Evolutionary conservation across 805 yeast species (phyloP).

Genomic region (Wickerhamomyces tratensis): DNA sequence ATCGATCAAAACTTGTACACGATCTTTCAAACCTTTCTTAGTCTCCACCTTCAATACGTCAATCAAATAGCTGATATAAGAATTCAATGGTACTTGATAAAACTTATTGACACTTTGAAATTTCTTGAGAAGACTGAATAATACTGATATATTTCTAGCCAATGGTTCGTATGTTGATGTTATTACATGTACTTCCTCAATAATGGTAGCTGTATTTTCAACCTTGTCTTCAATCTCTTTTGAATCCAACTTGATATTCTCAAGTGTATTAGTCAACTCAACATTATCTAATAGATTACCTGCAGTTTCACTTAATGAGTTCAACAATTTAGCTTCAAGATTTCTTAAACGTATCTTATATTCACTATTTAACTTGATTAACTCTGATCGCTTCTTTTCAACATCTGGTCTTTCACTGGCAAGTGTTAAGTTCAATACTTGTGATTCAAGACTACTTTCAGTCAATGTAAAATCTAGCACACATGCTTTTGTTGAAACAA

Average conservation of each 20-base stretch:
- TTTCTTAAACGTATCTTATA: constrained; percentile 42
- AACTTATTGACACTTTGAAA: constrained; percentile 34
- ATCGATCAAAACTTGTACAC: constrained; percentile 18
- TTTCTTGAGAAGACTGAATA: constrained; percentile 38
- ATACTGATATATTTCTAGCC: constrained; percentile 42
- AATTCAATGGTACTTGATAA: constrained; percentile 50
- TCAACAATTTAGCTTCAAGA: constrained; percentile 52
- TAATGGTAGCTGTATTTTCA: constrained; percentile 41
- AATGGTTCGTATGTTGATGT: constrained; percentile 39
- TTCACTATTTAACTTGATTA: constrained; percentile 47
- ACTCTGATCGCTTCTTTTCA: constrained; percentile 43
- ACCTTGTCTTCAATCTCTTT: constrained; percentile 41
- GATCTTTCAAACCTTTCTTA: too few species aligned
- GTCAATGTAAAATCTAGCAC: constrained; percentile 70
- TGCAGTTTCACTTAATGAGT: constrained; percentile 42
- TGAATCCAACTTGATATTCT: constrained; percentile 56
- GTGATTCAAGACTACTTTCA: constrained; percentile 50
- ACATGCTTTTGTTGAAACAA: constrained; percentile 52
- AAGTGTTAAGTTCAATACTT: constrained; percentile 49
- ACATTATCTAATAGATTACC: constrained; percentile 66
- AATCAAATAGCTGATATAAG: constrained; percentile 26
- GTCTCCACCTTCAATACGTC: constrained; percentile 13
- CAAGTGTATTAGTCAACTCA: constrained; percentile 47
- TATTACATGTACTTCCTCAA: constrained; percentile 41
- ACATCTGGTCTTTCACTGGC: constrained; percentile 54